Evolutionary conservation across 2,329 filamentous ascomycete genomes (phyloP).

Genomic region (Aspergillus calidoustus): DNA sequence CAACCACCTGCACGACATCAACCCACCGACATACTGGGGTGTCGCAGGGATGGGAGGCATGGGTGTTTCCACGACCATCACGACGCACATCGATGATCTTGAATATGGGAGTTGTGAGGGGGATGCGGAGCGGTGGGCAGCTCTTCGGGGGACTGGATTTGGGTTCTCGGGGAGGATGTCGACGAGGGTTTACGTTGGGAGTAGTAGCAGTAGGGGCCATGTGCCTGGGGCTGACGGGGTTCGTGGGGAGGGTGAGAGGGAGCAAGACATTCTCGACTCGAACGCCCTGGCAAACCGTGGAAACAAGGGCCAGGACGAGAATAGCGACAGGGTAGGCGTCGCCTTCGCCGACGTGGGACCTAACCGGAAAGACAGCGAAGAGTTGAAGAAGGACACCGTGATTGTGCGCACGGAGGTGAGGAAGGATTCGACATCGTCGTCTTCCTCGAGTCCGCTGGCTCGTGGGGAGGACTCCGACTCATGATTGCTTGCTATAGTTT

Average conservation of each 20-base stretch:
- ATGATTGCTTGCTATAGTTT: background rate
- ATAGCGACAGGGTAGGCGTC: background rate
- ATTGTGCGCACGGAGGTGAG: constrained; percentile 1
- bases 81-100: constrained; percentile 32
- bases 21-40: constrained; percentile 32
- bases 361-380: background rate
- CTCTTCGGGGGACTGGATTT: constrained; percentile 18
- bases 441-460: background rate
- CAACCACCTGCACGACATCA: constrained; percentile 19
- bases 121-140: constrained; percentile 31
- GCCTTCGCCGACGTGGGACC: background rate
- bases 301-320: background rate
- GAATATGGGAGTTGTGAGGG: constrained; percentile 30
- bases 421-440: background rate
- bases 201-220: background rate
- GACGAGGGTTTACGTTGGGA: constrained; percentile 3
- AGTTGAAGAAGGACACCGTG: background rate
- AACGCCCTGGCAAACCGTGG: background rate
- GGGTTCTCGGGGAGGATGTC: background rate
- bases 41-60: constrained; percentile 19
- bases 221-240: background rate
- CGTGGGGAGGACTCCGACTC: background rate
- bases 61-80: constrained; percentile 31
- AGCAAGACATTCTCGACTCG: background rate
- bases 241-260: background rate